Base-by-base conservation (phyloP, 768 basidiomycete genomes). In the Tulasnella sp. region DNA sequence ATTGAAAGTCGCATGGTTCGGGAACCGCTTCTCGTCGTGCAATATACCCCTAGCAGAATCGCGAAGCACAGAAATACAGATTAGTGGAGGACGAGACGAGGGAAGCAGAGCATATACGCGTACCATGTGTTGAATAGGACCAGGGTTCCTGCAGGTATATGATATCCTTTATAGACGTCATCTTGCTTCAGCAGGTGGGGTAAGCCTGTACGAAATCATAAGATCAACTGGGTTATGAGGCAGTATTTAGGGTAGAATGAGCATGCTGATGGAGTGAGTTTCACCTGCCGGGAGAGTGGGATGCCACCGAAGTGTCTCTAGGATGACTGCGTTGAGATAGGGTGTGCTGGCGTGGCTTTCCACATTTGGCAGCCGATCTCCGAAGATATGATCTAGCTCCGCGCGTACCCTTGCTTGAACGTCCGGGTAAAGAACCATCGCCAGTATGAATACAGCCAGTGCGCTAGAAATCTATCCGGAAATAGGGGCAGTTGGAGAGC, bases 51-150 rank as follows among this genome's bases (percentile, higher is more conserved):
- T 53, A n/a, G n/a, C n/a, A n/a, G n/a, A n/a, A n/a, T n/a, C n/a
- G n/a, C n/a, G n/a, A n/a, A n/a, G n/a, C n/a, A n/a, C n/a, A n/a
- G n/a, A n/a, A n/a, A n/a, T n/a, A n/a, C n/a, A n/a, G n/a, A n/a
- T n/a, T n/a, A n/a, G n/a, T n/a, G n/a, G n/a, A n/a, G n/a, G n/a
- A n/a, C n/a, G n/a, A n/a, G n/a, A n/a, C n/a, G n/a, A n/a, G n/a
- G n/a, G n/a, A n/a, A n/a, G n/a, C n/a, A n/a, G n/a, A n/a, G n/a
- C n/a, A n/a, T n/a, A n/a, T n/a, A n/a, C n/a, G n/a, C n/a, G n/a
- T 21, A 62, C 61, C 61, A 53, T n/a, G 60, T 60, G 53, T 63
- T 63, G 27, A 46, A 24, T 25, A 63, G 34, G 22, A 63, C 44
- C 22, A 55, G 53, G 2, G 62, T 45, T n/a, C 53, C 51, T 3